Conservation (phyloP, 495 filamentous ascomycete species). For the Neurospora discreta region DNA sequence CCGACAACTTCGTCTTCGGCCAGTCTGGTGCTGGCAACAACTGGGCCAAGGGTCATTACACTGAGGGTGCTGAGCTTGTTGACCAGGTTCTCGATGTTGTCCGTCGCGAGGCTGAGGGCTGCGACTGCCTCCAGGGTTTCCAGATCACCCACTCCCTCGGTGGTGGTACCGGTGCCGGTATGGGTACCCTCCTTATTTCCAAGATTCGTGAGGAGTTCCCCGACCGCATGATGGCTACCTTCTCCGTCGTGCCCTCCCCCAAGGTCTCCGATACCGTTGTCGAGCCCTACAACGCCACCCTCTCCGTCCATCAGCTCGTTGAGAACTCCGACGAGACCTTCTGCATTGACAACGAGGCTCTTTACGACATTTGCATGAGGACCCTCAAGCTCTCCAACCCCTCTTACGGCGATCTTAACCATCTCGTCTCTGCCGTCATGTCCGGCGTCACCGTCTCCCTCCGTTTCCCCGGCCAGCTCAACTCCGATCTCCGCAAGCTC, state of each 20-base stretch:
- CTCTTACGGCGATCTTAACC: conserved; percentile 98
- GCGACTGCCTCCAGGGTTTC: conserved; percentile 99
- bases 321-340: conserved; percentile 99
- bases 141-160: conserved; percentile 99
- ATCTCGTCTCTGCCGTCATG: conserved; percentile 99
- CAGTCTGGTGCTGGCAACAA: conserved; percentile 99
- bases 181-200: conserved; percentile 99
- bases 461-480: conserved; percentile 98
- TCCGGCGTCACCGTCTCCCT: conserved; percentile 97
- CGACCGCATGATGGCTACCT: conserved; percentile 99
- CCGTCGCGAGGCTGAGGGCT: conserved; percentile 96
- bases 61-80: conserved; percentile 97
- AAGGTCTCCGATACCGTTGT: conserved; percentile 99
- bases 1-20: conserved; percentile 99
- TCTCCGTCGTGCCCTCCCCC: conserved; percentile 98
- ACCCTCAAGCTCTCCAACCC: conserved; percentile 97
- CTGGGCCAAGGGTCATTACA: conserved; percentile 99
- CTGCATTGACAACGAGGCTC: conserved; percentile 99
- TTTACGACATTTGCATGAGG: conserved; percentile 99
- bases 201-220: conserved; percentile 99
- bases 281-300: conserved; percentile 99
- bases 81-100: conserved; percentile 98
- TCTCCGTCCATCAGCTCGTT: conserved; percentile 98
- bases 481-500: conserved; percentile 98
- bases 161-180: conserved; percentile 99